Percentiles rank a stretch among this genome's conserved stretches.
Conservation (phyloP, 352 stramenopile species). For the Peronosclerospora sorghi region DNA sequence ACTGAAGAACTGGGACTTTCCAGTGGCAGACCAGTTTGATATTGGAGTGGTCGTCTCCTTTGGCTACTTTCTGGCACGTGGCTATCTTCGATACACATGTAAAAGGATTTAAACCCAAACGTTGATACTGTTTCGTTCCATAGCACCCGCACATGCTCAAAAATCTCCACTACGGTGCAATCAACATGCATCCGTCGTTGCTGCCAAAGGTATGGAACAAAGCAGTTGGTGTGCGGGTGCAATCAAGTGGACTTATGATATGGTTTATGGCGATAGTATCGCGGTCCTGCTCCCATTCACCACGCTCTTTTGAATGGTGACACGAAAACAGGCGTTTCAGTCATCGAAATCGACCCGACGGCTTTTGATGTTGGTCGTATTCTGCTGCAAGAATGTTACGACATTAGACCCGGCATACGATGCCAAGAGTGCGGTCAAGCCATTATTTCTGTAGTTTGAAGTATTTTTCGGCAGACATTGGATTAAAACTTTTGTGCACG, state of each 20-base stretch:
- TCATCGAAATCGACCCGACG: conserved; percentile 80
- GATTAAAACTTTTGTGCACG: neutral
- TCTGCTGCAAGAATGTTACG: conserved; percentile 37
- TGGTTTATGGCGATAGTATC: conserved; percentile 26
- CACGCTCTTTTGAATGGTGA: conserved; percentile 79
- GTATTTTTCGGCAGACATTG: neutral
- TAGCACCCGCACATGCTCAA: conserved; percentile 69
- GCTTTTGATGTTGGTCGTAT: conserved; percentile 79
- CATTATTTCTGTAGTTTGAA: neutral
- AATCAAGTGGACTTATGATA: neutral
- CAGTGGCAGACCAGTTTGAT: conserved; percentile 40
- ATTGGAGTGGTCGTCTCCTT: conserved; percentile 86
- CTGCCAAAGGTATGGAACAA: conserved; percentile 43
- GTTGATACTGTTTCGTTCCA: conserved; percentile 3
- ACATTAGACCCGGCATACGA: conserved; percentile 42
- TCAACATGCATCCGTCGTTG: conserved; percentile 85
- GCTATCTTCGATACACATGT: neutral
- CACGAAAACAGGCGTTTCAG: conserved; percentile 55
- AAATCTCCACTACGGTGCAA: conserved; percentile 50
- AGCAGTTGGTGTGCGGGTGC: neutral
- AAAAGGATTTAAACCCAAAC: neutral
- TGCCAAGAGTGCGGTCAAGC: conserved; percentile 24
- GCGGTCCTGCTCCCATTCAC: conserved; percentile 76
- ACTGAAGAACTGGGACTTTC: conserved; percentile 64
- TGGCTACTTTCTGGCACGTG: conserved; percentile 65